Evolutionary conservation across 23 red algal genomes (phyloP), one percentile per base, ranked within the genome.

Genomic region (Gracilariopsis chorda): DNA sequence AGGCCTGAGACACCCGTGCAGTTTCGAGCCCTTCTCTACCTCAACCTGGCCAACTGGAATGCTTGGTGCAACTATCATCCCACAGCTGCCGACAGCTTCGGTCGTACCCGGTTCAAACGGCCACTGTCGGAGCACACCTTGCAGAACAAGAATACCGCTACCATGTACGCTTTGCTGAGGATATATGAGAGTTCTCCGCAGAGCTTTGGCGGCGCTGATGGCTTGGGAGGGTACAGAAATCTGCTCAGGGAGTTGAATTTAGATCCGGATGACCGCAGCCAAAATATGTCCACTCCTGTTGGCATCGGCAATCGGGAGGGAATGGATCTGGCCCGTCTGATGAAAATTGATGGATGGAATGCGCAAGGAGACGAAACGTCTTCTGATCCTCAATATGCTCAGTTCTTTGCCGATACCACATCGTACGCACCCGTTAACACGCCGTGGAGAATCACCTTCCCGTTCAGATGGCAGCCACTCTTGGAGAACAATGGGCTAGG

Each of bases 401-500:
- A 35, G 25, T 53, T 53, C 11, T 35, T 84, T 32, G 56, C 49
- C 51, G 80, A 84, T 67, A 37, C 36, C 56, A 84, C 80, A 35
- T n/a, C 23, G 20, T 84, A 84, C 1, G 36, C 24, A 45, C 80
- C 80, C 4, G 83, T 47, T 16, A 73, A 73, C 63, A 19, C 63
- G 10, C 63, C 83, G 76, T 80, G 39, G 76, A 55, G 32, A 80
- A 43, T 80, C 46, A 17, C 37, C 11, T 51, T 55, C n/a, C 82
- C 82, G 12, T 71, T 86, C 20, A 58, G 82, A 19, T 86, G 82
- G 82, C 82, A 86, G 61, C 82, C 82, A 7, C 28, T 72, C 35
- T n/a, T 71, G 17, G 51, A 86, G 51, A 28, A 30, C 32, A 59
- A 48, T 69, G 51, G 55, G 29, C 58, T 55, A 20, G 82, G 82